Conservation (phyloP, 345 rosid species). For the Streptanthus diversifolius region DNA sequence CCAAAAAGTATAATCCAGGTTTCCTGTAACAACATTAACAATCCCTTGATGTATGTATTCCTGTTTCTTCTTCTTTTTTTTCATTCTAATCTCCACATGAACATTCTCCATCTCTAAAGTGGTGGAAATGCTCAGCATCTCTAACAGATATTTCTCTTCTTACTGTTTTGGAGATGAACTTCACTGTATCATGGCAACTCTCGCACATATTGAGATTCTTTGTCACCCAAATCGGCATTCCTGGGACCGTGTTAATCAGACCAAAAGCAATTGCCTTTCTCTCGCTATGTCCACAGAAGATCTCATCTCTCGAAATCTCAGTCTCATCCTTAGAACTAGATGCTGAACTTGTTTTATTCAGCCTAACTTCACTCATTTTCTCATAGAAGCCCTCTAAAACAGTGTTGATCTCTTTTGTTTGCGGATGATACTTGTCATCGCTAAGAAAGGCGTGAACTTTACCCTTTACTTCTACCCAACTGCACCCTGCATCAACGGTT, state of each 20-base stretch:
- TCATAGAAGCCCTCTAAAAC: constrained; percentile 57
- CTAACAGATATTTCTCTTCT: constrained; percentile 74
- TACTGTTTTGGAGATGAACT: constrained; percentile 63
- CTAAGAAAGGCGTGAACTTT: constrained; percentile 78
- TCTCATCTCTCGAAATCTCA: constrained; percentile 63
- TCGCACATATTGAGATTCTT: constrained; percentile 74
- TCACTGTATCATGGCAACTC: constrained; percentile 62
- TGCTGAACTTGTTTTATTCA: constrained; percentile 32
- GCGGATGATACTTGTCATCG: constrained; percentile 62
- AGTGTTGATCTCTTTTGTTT: constrained; percentile 46
- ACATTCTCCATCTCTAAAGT: constrained; percentile 74
- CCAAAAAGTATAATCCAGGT: constrained; percentile 4
- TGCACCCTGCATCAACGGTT: constrained; percentile 76
- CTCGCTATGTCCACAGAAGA: constrained; percentile 88
- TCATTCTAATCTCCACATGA: constrained; percentile 58
- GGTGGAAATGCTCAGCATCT: constrained; percentile 77
- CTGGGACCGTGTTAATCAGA: constrained; percentile 64
- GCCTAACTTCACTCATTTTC: constrained; percentile 50
- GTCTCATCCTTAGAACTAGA: constrained; percentile 37
- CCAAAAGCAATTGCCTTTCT: constrained; percentile 68
- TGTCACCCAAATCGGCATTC: constrained; percentile 71
- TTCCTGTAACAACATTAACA: constrained; percentile 17
- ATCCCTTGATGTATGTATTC: constrained; percentile 3
- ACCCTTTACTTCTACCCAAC: constrained; percentile 79
- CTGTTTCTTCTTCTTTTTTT: background rate